A percentile compares a stretch with the other conserved stretches of the same genome.
Conservation (phyloP, 2,329 filamentous ascomycete genomes). For the Trichoderma breve region DNA sequence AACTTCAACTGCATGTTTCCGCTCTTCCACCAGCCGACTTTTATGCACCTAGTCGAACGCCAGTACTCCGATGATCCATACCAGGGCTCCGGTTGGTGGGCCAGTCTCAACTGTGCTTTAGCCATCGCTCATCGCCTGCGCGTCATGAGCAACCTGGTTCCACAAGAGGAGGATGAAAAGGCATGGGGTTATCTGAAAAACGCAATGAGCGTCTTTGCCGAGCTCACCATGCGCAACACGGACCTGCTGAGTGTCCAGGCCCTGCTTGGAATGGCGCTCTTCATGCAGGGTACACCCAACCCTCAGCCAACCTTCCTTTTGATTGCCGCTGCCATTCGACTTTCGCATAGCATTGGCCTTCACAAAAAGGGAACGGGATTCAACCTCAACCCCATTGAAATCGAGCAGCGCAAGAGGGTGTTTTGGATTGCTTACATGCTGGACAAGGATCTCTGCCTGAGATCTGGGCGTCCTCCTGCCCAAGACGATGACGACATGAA, state of each 20-base stretch:
- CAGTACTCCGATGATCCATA: slow-evolving; percentile 94
- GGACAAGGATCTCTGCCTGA: slow-evolving; percentile 61
- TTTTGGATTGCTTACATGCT: slow-evolving; percentile 67
- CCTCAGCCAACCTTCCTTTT: slow-evolving; percentile 92
- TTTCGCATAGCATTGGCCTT: slow-evolving; percentile 90
- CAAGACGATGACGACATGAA: slow-evolving; percentile 79
- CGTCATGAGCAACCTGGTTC: slow-evolving; percentile 91
- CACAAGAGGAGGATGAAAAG: slow-evolving; percentile 87
- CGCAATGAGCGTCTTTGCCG: slow-evolving; percentile 86
- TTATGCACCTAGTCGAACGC: slow-evolving; percentile 93
- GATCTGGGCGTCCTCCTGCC: slow-evolving; percentile 57
- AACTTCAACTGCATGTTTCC: slow-evolving; percentile 99
- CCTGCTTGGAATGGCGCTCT: slow-evolving; percentile 86
- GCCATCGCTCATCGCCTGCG: slow-evolving; percentile 91
- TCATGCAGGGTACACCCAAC: slow-evolving; percentile 94
- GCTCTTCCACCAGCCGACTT: slow-evolving; percentile 94
- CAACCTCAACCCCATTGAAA: slow-evolving; percentile 88
- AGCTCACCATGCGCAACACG: slow-evolving; percentile 93
- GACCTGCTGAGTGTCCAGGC: slow-evolving; percentile 94
- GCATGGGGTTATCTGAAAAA: slow-evolving; percentile 97
- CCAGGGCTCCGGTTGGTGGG: slow-evolving; percentile 97
- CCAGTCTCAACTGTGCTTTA: slow-evolving; percentile 87
- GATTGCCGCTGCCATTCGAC: slow-evolving; percentile 82
- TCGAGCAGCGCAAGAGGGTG: slow-evolving; percentile 75
- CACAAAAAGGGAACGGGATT: slow-evolving; percentile 93